Conservation (phyloP, 352 stramenopile genomes). For the Phytophthora tentaculata region DNA sequence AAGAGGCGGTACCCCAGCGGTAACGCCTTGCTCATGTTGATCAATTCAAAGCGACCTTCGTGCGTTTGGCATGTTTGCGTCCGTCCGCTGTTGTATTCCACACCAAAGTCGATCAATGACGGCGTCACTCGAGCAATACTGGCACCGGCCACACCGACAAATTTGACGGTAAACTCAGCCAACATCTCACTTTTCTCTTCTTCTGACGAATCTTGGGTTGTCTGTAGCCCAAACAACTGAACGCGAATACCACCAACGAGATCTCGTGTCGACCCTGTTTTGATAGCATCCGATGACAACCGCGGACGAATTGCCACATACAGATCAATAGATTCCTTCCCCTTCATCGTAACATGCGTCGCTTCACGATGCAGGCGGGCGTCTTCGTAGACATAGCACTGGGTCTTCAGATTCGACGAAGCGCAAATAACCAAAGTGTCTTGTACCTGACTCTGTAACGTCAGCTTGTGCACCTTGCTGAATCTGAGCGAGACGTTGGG, state of each 20-base stretch:
- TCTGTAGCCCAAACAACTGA: constrained; percentile 67
- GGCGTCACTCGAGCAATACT: constrained; percentile 79
- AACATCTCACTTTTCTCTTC: constrained; percentile 79
- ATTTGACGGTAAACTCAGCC: constrained; percentile 90
- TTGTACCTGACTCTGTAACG: constrained; percentile 79
- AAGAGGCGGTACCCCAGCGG: constrained; percentile 80
- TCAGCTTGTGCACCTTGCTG: constrained; percentile 89
- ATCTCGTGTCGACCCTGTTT: constrained; percentile 77
- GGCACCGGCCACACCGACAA: constrained; percentile 81
- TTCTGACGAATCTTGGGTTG: constrained; percentile 12
- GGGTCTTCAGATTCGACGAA: constrained; percentile 89
- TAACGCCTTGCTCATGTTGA: constrained; percentile 85
- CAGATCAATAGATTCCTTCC: constrained; percentile 71
- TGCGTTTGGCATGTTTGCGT: constrained; percentile 55
- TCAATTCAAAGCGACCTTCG: constrained; percentile 75
- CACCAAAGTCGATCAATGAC: constrained; percentile 76
- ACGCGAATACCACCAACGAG: constrained; percentile 89
- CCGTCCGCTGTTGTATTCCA: constrained; percentile 67
- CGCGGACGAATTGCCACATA: constrained; percentile 84
- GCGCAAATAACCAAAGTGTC: constrained; percentile 78
- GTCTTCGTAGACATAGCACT: constrained; percentile 91
- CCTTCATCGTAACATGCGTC: constrained; percentile 71
- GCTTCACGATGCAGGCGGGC: constrained; percentile 71
- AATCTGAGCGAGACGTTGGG: constrained; percentile 81
- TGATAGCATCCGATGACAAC: constrained; percentile 80